A percentile compares a stretch with the other conserved stretches of the same genome.
Conservation (phyloP, 805 yeast genomes). For the Hanseniaspora opuntiae region DNA sequence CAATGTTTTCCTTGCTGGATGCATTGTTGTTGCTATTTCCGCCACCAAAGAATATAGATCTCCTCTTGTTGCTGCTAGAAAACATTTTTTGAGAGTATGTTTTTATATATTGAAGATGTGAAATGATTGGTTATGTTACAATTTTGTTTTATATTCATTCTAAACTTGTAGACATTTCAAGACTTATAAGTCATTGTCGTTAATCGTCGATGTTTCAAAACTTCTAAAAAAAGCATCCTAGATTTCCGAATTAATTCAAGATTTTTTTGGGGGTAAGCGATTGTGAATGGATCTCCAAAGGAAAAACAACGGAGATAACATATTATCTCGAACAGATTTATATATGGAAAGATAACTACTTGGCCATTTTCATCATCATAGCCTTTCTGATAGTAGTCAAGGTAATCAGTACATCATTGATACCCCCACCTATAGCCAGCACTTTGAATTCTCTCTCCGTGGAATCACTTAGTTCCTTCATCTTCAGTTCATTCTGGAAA, state of each 20-base stretch:
- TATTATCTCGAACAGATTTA: background rate
- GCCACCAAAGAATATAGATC: slow-evolving; percentile 10
- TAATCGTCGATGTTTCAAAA: background rate
- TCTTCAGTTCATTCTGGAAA: slow-evolving; percentile 1
- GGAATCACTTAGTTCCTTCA: background rate
- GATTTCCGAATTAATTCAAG: too few species aligned
- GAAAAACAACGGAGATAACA: background rate
- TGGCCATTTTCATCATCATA: slow-evolving; percentile 4
- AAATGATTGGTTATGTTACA: too few species aligned
- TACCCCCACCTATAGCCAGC: slow-evolving; percentile 9
- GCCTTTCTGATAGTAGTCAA: slow-evolving; percentile 1
- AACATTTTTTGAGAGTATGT: background rate
- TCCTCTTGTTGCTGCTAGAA: slow-evolving; percentile 1
- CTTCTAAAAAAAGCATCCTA: background rate
- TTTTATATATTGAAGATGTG: background rate
- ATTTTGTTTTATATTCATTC: too few species aligned
- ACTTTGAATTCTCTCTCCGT: slow-evolving; percentile 10
- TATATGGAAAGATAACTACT: background rate
- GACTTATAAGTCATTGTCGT: too few species aligned
- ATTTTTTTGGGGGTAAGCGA: background rate
- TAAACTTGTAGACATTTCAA: too few species aligned
- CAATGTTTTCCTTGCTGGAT: background rate
- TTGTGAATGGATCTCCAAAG: too few species aligned
- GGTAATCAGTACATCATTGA: slow-evolving; percentile 4
- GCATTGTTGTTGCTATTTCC: background rate